Base-by-base conservation (phyloP, 768 basidiomycete species). In the Podaxis sp. region DNA sequence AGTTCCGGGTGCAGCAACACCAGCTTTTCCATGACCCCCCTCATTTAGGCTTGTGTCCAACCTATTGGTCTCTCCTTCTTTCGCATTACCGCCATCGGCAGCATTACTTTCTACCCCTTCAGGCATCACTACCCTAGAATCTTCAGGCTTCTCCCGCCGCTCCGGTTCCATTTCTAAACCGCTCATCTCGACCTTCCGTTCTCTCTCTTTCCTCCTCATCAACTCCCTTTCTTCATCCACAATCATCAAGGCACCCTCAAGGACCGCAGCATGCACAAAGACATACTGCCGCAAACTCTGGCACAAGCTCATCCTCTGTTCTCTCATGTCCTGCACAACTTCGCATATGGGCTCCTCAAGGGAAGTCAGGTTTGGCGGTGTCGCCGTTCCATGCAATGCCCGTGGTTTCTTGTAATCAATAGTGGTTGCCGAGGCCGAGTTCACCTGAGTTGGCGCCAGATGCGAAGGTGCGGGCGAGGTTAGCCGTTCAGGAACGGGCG, bases 291-390 rank as follows among this genome's bases (percentile, higher is more conserved):
- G 80, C 70, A 96, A 76, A 73, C 92, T 96, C 79, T 96, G 96
- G 71, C 96, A 96, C 65, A 97, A 76, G 69, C 93, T 95, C 96
- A 99, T 99, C 59, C 96, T 81, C 76, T 98, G 96, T 73, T 96
- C 89, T 51, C 96, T 84, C 89, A 99, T 94, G 71, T 95, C 93
- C 75, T 96, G 93, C 56, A 98, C 80, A 0, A 97, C 84, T 59
- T 87, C 83, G 72, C 83, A 87, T 44, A 97, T 84, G 2, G 96
- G 96, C 52, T 93, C 89, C 36, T 83, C 80, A 65, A 89, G 86
- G 39, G 80, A 78, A 49, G 85, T 86, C 64, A 93, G 74, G 51
- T 80, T 76, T 17, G 81, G 81, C 3, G 93, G 92, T 12, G 84
- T 84, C 46, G 71, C 68, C 28, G 76, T 75, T 46, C 70, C 73